Conservation (phyloP, 2,329 filamentous ascomycete species). For the Claviceps purpurea region DNA sequence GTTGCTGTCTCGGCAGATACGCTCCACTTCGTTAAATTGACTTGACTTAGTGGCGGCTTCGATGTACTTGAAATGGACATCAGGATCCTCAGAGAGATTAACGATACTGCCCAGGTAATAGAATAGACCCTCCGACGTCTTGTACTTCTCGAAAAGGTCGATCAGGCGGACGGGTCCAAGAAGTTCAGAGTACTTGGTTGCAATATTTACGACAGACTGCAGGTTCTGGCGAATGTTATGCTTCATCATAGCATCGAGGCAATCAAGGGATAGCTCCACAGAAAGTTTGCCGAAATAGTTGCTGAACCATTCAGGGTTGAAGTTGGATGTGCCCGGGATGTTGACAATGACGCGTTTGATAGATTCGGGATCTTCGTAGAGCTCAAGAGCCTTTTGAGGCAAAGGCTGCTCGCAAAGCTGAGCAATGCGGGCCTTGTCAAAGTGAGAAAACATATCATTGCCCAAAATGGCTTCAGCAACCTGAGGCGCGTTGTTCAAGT, state of each 20-base stretch:
- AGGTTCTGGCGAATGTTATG: slow-evolving; percentile 94
- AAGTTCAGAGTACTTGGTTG: slow-evolving; percentile 95
- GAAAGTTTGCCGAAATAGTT: slow-evolving; percentile 90
- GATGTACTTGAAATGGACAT: slow-evolving; percentile 99
- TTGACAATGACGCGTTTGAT: slow-evolving; percentile 86
- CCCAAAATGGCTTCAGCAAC: slow-evolving; percentile 95
- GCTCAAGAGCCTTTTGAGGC: slow-evolving; percentile 75
- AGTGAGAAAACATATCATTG: slow-evolving; percentile 97
- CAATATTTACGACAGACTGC: slow-evolving; percentile 85
- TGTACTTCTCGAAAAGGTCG: slow-evolving; percentile 93
- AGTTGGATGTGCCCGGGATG: slow-evolving; percentile 67
- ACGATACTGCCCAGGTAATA: slow-evolving; percentile 98
- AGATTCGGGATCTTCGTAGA: slow-evolving; percentile 78
- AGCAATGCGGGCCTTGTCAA: slow-evolving; percentile 81
- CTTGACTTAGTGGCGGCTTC: slow-evolving; percentile 90
- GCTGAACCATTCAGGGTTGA: slow-evolving; percentile 82
- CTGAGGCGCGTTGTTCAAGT: slow-evolving; percentile 88
- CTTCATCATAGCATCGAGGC: slow-evolving; percentile 91
- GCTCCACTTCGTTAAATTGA: slow-evolving; percentile 91
- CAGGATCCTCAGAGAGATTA: slow-evolving; percentile 86
- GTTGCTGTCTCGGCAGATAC: slow-evolving; percentile 89
- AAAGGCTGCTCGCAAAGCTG: slow-evolving; percentile 87
- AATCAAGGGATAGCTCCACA: slow-evolving; percentile 88
- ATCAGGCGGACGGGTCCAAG: slow-evolving; percentile 80
- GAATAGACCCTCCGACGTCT: slow-evolving; percentile 91